phyloP scores from a whole-genome alignment of 306 rosid genomes.

The Cajanus cajan region DNA sequence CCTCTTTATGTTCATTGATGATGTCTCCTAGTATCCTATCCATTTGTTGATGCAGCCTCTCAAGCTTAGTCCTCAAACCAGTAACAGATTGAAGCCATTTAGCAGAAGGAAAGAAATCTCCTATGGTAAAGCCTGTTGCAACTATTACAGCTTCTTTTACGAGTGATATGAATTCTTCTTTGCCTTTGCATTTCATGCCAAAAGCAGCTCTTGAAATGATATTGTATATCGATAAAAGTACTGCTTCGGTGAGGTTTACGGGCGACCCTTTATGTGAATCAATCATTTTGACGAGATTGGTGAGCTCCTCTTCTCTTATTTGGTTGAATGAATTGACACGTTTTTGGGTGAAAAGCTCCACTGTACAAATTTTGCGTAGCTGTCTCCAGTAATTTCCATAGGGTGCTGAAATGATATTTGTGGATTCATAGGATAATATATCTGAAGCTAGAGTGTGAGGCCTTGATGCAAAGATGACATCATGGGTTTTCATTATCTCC shows the following conservation, averaged over 20 bases:
- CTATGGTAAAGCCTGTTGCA: not conserved
- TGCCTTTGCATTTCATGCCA: not conserved
- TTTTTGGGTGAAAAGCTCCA: not conserved
- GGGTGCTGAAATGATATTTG: not conserved
- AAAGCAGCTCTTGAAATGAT: not conserved
- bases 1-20: not conserved
- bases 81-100: not conserved
- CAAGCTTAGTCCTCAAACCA: not conserved
- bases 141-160: not conserved
- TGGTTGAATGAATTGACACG: not conserved
- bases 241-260: not conserved
- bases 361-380: not conserved
- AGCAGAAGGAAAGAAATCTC: not conserved
- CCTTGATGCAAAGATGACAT: not conserved
- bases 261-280: not conserved
- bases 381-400: not conserved
- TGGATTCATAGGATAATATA: not conserved
- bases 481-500: not conserved
- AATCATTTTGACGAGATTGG: not conserved
- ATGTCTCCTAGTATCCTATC: not conserved
- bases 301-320: not conserved
- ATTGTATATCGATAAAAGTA: not conserved
- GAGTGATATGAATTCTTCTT: not conserved
- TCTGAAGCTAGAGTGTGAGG: not conserved
- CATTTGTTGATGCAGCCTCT: not conserved